Evolutionary conservation across 225 moss, liverwort and hornwort genomes (phyloP).

Genomic region (Pseudisothecium myosuroides): DNA sequence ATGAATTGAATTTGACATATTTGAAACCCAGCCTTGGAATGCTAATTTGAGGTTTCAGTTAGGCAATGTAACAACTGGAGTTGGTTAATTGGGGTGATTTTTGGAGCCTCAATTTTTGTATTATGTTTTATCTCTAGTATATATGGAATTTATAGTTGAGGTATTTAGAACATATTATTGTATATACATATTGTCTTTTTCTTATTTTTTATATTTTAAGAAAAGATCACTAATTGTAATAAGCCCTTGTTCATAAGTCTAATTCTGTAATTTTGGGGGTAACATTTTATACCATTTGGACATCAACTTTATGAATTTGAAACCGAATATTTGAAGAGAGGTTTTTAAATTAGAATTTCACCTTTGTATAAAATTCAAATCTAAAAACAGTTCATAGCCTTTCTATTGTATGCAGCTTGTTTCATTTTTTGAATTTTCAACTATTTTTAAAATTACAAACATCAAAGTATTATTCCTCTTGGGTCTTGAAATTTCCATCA

Average conservation of each 20-base stretch:
- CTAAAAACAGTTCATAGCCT: background rate
- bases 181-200: background rate
- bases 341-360: background rate
- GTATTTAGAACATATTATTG: background rate
- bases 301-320: background rate
- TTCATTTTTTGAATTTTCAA: background rate
- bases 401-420: background rate
- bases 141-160: background rate
- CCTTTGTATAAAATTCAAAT: background rate
- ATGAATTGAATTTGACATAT: background rate
- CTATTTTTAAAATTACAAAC: background rate
- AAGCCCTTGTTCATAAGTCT: no score
- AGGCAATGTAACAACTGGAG: background rate
- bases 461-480: background rate
- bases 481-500: background rate
- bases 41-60: background rate
- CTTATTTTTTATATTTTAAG: background rate
- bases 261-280: background rate
- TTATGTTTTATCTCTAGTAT: background rate
- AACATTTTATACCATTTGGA: background rate
- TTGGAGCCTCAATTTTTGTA: background rate
- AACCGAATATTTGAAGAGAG: background rate
- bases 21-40: background rate
- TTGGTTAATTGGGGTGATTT: no score
- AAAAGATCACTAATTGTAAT: background rate